phyloP scores from a whole-genome alignment of 2,329 filamentous ascomycete species.

The Trichoderma oligosporum region DNA sequence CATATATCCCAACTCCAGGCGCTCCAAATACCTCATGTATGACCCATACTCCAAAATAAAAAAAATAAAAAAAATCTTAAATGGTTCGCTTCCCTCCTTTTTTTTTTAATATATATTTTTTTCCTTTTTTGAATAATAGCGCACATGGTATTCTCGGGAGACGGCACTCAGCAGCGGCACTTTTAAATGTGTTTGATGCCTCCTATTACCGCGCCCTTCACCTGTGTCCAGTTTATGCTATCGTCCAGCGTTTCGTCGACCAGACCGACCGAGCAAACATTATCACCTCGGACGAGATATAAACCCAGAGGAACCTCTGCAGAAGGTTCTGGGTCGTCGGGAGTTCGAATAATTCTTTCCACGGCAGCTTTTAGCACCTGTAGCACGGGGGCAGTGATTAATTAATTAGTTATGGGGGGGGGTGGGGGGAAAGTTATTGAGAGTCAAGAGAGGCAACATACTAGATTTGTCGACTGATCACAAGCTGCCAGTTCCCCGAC shows the following conservation, averaged over 20 bases:
- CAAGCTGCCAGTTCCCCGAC: constrained; percentile 79
- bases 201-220: constrained; percentile 78
- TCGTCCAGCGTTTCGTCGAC: constrained; percentile 86
- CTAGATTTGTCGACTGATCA: constrained; percentile 88
- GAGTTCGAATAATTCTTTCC: constrained; percentile 84
- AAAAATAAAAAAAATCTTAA: not conserved
- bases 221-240: constrained; percentile 89
- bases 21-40: not conserved
- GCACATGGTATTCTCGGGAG: not conserved
- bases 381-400: constrained; percentile 21
- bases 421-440: no score
- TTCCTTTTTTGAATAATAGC: not conserved
- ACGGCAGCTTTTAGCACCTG: constrained; percentile 76
- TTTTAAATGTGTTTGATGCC: constrained; percentile 71
- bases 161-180: constrained; percentile 24
- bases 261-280: constrained; percentile 83
- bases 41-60: constrained; percentile 1
- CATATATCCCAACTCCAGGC: constrained; percentile 9
- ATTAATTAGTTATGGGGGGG: no score
- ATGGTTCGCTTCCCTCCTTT: not conserved
- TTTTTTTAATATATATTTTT: not conserved
- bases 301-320: constrained; percentile 78
- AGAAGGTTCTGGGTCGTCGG: constrained; percentile 77
- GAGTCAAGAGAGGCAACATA: constrained; percentile 31
- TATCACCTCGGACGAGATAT: constrained; percentile 91